Percentiles rank a stretch among this genome's conserved stretches.
Conservation (phyloP, 2,329 filamentous ascomycete species). For the Aureobasidium sp. region DNA sequence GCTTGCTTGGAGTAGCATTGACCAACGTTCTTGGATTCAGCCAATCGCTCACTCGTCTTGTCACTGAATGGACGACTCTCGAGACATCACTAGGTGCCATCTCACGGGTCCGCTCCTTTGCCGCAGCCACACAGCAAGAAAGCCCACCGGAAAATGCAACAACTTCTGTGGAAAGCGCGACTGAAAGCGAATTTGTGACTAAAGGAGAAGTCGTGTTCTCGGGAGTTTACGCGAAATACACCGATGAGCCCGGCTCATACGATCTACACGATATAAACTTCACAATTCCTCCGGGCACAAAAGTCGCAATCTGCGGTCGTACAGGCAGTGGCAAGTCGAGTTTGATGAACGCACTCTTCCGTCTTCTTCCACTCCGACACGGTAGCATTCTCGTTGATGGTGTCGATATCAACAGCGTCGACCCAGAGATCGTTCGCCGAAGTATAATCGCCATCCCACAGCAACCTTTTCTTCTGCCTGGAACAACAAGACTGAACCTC, state of each 20-base stretch:
- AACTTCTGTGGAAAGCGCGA: no score
- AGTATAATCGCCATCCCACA: constrained; percentile 40
- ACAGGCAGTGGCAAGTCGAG: constrained; percentile 47
- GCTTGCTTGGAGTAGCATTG: constrained; percentile 43
- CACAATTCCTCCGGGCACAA: no score
- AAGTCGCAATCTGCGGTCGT: constrained; percentile 43
- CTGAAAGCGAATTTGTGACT: no score
- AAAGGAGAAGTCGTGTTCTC: no score
- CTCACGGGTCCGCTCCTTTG: constrained; percentile 26
- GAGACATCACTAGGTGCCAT: constrained; percentile 50
- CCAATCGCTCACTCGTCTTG: constrained; percentile 39
- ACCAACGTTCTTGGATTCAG: constrained; percentile 47
- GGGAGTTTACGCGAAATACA: not conserved
- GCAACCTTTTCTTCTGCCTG: constrained; percentile 42
- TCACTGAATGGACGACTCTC: constrained; percentile 45
- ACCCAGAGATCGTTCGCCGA: constrained; percentile 29
- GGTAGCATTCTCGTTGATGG: constrained; percentile 41
- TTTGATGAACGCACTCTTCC: constrained; percentile 39
- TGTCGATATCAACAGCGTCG: constrained; percentile 20
- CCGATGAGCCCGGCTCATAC: no score
- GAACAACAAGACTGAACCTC: constrained; percentile 30
- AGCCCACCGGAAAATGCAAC: not conserved
- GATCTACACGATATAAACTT: no score
- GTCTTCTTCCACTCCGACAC: constrained; percentile 37
- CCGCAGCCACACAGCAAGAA: no score